Percentiles rank a stretch among this genome's conserved stretches.
These are phyloP conservation scores for Cucumis sativus DNA, from an alignment of 306 rosid species.

Conservation along the genomic window Cucumber_9930_V3 NC_026657.2:37032501-37033000, in stretches of 20 bases:
- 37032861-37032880: constrained; percentile 92
- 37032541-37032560: neutral
- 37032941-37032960: constrained; percentile 66
- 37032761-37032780: constrained; percentile 61
- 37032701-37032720: neutral
- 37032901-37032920: constrained; percentile 77
- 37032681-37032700: constrained; percentile 66
- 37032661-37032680: constrained; percentile 90
- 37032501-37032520: constrained; percentile 37
- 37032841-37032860: constrained; percentile 83
- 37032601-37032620: constrained; percentile 70
- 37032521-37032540: neutral
- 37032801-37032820: constrained; percentile 68
- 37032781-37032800: constrained; percentile 84
- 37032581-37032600: constrained; percentile 42
- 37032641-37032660: constrained; percentile 85
- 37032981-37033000: neutral
- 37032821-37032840: constrained; percentile 46
- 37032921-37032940: constrained; percentile 92
- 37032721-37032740: neutral
- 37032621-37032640: constrained; percentile 93
- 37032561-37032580: neutral
- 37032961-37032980: neutral
- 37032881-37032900: constrained; percentile 95
- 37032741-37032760: constrained; percentile 5